Evolutionary conservation across 2,329 filamentous ascomycete genomes (phyloP).

Genomic region (Aspergillus arachidicola): DNA sequence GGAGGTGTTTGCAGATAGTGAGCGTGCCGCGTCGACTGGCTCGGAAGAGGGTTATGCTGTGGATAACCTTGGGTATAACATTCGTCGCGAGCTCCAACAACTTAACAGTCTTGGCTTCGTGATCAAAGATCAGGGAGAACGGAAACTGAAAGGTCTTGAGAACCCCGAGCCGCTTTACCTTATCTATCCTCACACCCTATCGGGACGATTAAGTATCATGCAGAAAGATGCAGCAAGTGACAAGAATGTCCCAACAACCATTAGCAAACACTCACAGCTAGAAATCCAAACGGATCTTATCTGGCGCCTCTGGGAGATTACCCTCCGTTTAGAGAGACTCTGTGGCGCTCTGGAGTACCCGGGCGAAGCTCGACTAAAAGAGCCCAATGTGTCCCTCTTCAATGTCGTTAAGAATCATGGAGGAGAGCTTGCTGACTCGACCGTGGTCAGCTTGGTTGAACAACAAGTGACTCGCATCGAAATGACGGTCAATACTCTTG

Average conservation of each 20-base stretch:
- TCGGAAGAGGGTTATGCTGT: constrained; percentile 76
- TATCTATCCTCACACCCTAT: constrained; percentile 87
- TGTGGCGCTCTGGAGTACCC: constrained; percentile 83
- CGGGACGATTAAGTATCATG: constrained; percentile 62
- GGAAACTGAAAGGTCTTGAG: constrained; percentile 93
- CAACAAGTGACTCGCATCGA: constrained; percentile 96
- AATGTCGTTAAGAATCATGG: constrained; percentile 72
- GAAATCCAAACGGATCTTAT: constrained; percentile 83
- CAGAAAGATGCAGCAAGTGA: constrained; percentile 53
- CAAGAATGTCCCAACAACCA: constrained; percentile 53
- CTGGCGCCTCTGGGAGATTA: constrained; percentile 88
- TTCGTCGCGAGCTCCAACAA: constrained; percentile 83
- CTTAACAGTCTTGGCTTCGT: constrained; percentile 92
- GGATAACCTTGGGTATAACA: constrained; percentile 72
- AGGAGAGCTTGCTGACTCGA: constrained; percentile 84
- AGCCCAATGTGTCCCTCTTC: constrained; percentile 80
- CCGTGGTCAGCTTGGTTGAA: constrained; percentile 86
- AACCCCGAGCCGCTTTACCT: constrained; percentile 96
- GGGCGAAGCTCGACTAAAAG: constrained; percentile 64
- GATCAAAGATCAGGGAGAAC: constrained; percentile 93
- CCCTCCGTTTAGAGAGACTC: constrained; percentile 86
- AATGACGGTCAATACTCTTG: constrained; percentile 79
- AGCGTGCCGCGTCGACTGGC: constrained; percentile 67
- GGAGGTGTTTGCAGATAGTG: constrained; percentile 84
- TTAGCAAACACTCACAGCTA: constrained; percentile 65